These are phyloP conservation scores for Annona cherimola DNA, from an alignment of 164 flowering plant genomes.

Conservation along the genomic window DNA sequence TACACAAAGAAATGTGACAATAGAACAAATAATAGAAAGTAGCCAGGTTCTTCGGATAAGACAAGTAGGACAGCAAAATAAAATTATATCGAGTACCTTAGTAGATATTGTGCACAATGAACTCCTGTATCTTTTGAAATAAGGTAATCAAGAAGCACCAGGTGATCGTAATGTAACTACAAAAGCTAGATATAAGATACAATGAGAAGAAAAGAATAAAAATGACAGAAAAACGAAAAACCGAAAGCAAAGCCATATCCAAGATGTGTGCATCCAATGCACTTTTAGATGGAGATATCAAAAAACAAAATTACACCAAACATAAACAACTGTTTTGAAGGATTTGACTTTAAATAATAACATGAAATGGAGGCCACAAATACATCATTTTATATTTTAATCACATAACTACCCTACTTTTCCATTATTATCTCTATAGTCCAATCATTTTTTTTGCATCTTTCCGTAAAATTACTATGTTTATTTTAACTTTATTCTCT, in stretches of 20 bases:
- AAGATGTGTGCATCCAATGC: neutral
- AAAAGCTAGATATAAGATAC: slow-evolving; percentile 6
- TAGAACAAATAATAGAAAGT: neutral
- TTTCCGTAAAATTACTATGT: too few species aligned
- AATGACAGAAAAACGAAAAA: neutral
- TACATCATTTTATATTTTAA: too few species aligned
- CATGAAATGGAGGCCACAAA: neutral
- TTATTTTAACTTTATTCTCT: too few species aligned
- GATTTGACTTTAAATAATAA: neutral
- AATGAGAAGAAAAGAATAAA: neutral
- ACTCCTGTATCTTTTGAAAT: slow-evolving; percentile 82
- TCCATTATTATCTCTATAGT: too few species aligned
- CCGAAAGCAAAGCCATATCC: neutral
- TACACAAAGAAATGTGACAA: neutral
- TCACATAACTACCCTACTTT: too few species aligned
- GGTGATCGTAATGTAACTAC: slow-evolving; percentile 90
- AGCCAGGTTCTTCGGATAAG: neutral
- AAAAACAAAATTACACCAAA: neutral
- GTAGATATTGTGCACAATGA: slow-evolving; percentile 65
- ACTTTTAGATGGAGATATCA: neutral
- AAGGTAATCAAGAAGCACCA: slow-evolving; percentile 91
- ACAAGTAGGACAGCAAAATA: neutral
- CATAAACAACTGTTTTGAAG: neutral
- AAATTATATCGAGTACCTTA: slow-evolving; percentile 38
- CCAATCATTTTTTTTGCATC: too few species aligned